A percentile compares a stretch with the other conserved stretches of the same genome.
Conservation (phyloP, 2,329 filamentous ascomycete genomes). For the Sporothrix inflata region DNA sequence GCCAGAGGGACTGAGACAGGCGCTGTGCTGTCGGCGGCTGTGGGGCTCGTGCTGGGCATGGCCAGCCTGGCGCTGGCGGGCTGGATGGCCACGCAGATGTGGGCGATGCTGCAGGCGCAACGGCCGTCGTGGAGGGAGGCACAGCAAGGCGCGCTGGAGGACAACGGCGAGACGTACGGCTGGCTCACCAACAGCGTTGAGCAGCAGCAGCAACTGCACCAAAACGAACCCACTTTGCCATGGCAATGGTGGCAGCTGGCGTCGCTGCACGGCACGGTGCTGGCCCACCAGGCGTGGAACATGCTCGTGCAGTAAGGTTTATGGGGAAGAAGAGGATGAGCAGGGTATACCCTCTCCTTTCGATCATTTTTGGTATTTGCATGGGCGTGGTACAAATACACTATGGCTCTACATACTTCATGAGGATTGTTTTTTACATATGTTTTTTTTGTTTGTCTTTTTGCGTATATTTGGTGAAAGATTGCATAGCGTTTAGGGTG, state of each 20-base stretch:
- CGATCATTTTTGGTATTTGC: no score
- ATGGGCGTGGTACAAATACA: not conserved
- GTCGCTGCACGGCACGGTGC: slow-evolving; percentile 29
- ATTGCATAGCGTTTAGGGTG: slow-evolving; percentile 23
- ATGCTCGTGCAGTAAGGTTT: not conserved
- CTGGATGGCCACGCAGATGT: slow-evolving; percentile 31
- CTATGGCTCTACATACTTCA: not conserved
- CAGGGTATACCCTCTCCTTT: no score
- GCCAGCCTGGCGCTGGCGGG: slow-evolving; percentile 27
- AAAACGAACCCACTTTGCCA: not conserved
- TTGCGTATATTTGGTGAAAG: not conserved
- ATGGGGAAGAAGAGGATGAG: no score
- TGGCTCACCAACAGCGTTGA: slow-evolving; percentile 4
- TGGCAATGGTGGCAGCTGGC: slow-evolving; percentile 33
- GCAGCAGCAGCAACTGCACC: not conserved
- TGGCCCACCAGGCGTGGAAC: slow-evolving; percentile 32
- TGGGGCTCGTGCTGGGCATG: slow-evolving; percentile 29
- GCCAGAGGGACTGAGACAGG: not conserved
- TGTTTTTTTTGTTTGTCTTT: not conserved
- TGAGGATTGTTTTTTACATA: not conserved
- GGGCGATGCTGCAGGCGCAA: slow-evolving; percentile 9
- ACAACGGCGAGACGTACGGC: not conserved
- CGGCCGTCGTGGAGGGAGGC: not conserved
- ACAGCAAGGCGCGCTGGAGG: not conserved
- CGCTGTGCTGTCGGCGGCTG: not conserved